Evolutionary conservation across 768 basidiomycete genomes (phyloP).

Genomic region (Pholiota conissans): DNA sequence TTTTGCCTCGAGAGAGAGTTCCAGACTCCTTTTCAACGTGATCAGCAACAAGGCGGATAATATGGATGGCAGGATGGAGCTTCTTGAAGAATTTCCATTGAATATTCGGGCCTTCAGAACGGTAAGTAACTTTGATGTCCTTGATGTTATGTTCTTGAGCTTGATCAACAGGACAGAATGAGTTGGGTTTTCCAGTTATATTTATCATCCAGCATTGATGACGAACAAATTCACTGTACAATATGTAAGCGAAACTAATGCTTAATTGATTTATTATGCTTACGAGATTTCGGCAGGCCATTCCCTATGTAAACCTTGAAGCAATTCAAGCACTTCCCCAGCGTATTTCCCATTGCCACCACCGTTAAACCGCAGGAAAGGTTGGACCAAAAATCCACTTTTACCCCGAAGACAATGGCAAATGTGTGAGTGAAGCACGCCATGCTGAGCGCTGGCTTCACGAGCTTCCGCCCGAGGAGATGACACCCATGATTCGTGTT

Average conservation of each 20-base stretch:
- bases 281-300: background rate
- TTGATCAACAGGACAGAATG: conserved; percentile 29
- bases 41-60: conserved; percentile 18
- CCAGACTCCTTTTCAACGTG: conserved; percentile 29
- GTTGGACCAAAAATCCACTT: conserved; percentile 33
- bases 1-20: conserved; percentile 22
- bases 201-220: conserved; percentile 33
- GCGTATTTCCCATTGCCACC: no score
- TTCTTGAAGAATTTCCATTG: conserved; percentile 31
- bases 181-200: conserved; percentile 19
- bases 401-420: conserved; percentile 34
- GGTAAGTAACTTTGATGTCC: conserved; percentile 36
- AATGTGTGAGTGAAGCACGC: conserved; percentile 15
- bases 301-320: conserved; percentile 8
- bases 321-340: no score
- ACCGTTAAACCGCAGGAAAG: no score
- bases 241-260: background rate
- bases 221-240: conserved; percentile 24
- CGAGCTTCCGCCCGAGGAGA: conserved; percentile 17
- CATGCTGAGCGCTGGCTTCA: conserved; percentile 26
- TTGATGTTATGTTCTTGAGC: conserved; percentile 36
- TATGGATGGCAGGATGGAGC: conserved; percentile 32
- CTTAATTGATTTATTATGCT: background rate
- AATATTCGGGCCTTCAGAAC: conserved; percentile 30
- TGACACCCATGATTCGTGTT: conserved; percentile 28